Percentiles rank a stretch among this genome's conserved stretches.
These are phyloP conservation scores for Debaryomyces sp. DNA, from an alignment of 1,139 yeast genomes.

Conservation along the genomic window DNA sequence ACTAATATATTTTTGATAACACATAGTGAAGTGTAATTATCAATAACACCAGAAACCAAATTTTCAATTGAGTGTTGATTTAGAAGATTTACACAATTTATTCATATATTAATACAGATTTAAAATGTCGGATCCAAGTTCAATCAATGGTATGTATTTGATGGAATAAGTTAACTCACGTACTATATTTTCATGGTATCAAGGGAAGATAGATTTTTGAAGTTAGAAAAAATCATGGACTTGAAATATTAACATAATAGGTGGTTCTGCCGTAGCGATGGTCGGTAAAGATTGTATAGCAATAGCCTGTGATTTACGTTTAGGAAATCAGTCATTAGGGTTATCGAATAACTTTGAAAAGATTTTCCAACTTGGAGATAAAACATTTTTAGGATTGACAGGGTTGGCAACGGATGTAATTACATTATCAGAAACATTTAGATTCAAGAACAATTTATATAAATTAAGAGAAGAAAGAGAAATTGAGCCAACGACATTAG, in stretches of 20 bases:
- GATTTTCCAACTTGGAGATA: constrained; percentile 77
- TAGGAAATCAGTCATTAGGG: constrained; percentile 93
- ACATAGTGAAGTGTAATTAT: background rate
- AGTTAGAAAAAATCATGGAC: background rate
- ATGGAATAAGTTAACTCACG: constrained; percentile 2
- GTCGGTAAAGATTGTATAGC: constrained; percentile 98
- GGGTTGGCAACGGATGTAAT: constrained; percentile 95
- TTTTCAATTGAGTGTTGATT: constrained; percentile 2
- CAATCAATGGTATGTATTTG: constrained; percentile 40
- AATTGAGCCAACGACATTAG: constrained; percentile 92
- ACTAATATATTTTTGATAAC: background rate
- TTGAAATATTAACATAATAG: constrained; percentile 26
- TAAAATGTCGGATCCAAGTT: constrained; percentile 52
- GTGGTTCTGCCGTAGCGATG: constrained; percentile 99
- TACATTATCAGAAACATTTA: constrained; percentile 79
- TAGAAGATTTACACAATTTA: background rate
- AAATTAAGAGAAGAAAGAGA: constrained; percentile 88
- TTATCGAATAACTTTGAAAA: constrained; percentile 92
- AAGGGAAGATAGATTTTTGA: background rate
- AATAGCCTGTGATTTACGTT: constrained; percentile 91
- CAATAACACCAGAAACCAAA: background rate
- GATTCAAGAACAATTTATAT: constrained; percentile 84
- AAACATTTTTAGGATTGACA: constrained; percentile 86
- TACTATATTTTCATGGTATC: background rate
- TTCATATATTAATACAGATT: constrained; percentile 2